Base-by-base conservation (phyloP, 768 basidiomycete species). In the Tylopilus cervinicoccineus region DNA sequence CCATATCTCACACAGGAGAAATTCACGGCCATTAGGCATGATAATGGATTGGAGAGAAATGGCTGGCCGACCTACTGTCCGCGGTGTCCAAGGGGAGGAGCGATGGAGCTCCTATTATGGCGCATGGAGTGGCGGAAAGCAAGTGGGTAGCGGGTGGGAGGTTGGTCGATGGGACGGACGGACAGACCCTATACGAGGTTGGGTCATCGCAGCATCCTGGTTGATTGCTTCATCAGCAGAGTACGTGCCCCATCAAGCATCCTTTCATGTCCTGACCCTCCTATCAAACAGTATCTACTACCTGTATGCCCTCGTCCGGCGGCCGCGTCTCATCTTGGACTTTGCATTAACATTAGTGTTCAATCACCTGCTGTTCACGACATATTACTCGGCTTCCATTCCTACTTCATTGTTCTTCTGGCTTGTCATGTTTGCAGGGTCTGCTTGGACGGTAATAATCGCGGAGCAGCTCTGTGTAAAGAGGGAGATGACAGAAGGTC, bases 11-110 rank as follows among this genome's bases (percentile, higher is more conserved):
- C n/a, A n/a, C n/a, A n/a, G 45, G 31, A 17, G 38, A 43, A 17
- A 49, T 17, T 42, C 46, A 43, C 51, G 38, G 26, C 45, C 38
- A 44, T 47, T 52, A 86, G 87, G 86, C 4, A 90, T 93, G 86
- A 73, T 98, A 31, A 92, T 99, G 84, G 94, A 98, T 70, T 99
- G 96, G 96, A 78, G 93, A 38, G 89, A 97, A 67, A 86, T 99
- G 81, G 88, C 93, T 1, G 88, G 92, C 5, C 70, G 79, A 43
- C 82, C 88, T 4, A 93, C 93, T 0, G 81, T 87, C 19, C 78
- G 77, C 47, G 79, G 79, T 23, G 67, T 81, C 47, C 77, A 81
- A 20, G 84, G 81, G 16, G 78, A 79, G 45, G 78, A 81, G 36
- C 70, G 78, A 38, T 89, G 86, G 86, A 72, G 70, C 43, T 76